A percentile compares a stretch with the other conserved stretches of the same genome.
These are phyloP conservation scores for Xylariaceae sp. DNA, from an alignment of 2,329 filamentous ascomycete genomes.

Conservation along the genomic window DNA sequence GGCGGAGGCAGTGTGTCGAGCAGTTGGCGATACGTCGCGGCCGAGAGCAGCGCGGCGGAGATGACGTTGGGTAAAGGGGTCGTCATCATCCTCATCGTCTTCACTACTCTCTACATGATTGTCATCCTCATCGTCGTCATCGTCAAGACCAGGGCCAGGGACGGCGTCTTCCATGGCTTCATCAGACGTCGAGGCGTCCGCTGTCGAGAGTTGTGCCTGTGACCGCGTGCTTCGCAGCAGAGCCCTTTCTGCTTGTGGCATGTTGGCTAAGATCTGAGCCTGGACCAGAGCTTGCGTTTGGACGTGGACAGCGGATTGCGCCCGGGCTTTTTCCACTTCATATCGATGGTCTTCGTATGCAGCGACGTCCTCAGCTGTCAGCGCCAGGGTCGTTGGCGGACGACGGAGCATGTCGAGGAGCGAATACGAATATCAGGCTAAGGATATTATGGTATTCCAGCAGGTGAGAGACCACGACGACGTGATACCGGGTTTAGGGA, in stretches of 20 bases:
- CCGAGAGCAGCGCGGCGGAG: conserved; percentile 13
- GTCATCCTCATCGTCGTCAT: conserved; percentile 2
- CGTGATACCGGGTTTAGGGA: background rate
- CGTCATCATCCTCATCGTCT: conserved; percentile 22
- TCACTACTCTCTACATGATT: conserved; percentile 9
- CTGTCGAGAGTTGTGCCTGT: conserved; percentile 9
- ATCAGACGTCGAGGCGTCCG: conserved; percentile 26
- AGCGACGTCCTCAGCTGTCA: conserved; percentile 66
- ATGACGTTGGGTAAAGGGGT: conserved; percentile 25
- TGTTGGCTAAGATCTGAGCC: conserved; percentile 9
- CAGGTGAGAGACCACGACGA: too few species aligned
- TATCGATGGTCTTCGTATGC: conserved; percentile 61
- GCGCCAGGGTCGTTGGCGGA: conserved; percentile 59
- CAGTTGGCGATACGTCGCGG: conserved; percentile 22
- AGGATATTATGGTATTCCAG: too few species aligned
- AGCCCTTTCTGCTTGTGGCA: background rate
- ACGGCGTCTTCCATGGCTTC: conserved; percentile 26
- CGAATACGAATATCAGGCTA: too few species aligned
- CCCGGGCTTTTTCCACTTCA: conserved; percentile 9
- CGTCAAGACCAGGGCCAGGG: conserved; percentile 10
- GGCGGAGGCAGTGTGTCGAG: conserved; percentile 23
- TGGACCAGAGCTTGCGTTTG: conserved; percentile 5
- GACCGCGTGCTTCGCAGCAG: conserved; percentile 3
- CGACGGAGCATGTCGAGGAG: conserved; percentile 54
- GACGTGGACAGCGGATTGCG: background rate